Evolutionary conservation across 305 asterid species (phyloP).

Genomic region (Fraxinus angustifolia): DNA sequence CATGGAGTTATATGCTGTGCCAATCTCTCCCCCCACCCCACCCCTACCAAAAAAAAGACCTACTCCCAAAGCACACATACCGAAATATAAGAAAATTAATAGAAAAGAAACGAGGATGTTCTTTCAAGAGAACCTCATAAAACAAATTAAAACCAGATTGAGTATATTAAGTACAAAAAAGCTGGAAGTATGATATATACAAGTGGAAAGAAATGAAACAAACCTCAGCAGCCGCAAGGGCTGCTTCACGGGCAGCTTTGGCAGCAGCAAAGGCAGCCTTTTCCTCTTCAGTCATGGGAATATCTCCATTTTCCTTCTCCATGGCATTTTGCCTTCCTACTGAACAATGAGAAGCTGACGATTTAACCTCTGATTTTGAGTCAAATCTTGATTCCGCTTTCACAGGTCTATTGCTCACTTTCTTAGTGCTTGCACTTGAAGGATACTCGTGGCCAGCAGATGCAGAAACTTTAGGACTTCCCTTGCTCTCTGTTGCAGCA

Average conservation of each 20-base stretch:
- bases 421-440: conserved; percentile 40
- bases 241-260: conserved; percentile 93
- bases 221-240: conserved; percentile 96
- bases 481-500: conserved; percentile 35
- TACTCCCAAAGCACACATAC: background rate
- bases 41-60: background rate
- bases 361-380: conserved; percentile 45
- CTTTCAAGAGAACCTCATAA: conserved; percentile 11
- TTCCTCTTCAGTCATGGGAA: conserved; percentile 85
- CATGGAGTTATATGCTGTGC: conserved; percentile 11
- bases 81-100: background rate
- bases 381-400: conserved; percentile 37
- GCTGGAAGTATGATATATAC: background rate
- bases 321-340: conserved; percentile 37
- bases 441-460: conserved; percentile 33
- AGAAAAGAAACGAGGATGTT: background rate
- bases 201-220: conserved; percentile 23
- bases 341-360: conserved; percentile 55
- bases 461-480: conserved; percentile 33
- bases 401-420: conserved; percentile 36
- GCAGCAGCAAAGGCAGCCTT: conserved; percentile 88
- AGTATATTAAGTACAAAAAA: conserved; percentile 1
- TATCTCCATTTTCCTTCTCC: conserved; percentile 43
- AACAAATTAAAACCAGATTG: conserved; percentile 12
- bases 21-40: background rate